phyloP scores from a whole-genome alignment of 495 filamentous ascomycete species.

The Penicillium coffeae region DNA sequence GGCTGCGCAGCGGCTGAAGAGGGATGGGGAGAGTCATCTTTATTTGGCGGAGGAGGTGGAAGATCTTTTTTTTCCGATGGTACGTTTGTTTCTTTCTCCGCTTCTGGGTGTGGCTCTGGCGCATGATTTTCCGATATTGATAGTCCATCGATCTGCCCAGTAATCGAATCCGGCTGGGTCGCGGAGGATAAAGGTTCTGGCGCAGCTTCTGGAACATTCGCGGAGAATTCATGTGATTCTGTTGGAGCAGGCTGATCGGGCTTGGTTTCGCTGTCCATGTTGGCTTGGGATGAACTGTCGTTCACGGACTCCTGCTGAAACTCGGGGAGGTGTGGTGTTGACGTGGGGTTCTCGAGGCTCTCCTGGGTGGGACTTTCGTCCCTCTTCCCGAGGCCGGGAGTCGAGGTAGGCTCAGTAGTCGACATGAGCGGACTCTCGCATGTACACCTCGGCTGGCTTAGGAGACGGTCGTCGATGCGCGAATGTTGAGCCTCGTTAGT shows the following conservation, averaged over 20 bases:
- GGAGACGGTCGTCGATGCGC: constrained; percentile 4
- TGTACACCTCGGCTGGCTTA: constrained; percentile 42
- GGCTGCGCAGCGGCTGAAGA: background rate
- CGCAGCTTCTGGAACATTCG: constrained; percentile 1
- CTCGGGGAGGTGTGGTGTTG: constrained; percentile 15
- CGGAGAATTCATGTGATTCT: constrained; percentile 3
- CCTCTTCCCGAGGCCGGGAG: constrained; percentile 25
- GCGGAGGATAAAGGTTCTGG: constrained; percentile 8
- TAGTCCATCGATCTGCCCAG: constrained; percentile 32
- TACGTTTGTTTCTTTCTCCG: background rate
- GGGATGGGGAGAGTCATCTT: constrained; percentile 16
- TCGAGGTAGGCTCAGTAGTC: constrained; percentile 26
- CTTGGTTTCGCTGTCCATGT: constrained; percentile 14
- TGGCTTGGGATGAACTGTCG: constrained; percentile 7
- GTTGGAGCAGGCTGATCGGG: constrained; percentile 1
- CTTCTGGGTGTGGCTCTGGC: constrained; percentile 17
- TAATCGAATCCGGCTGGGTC: constrained; percentile 24
- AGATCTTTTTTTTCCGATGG: constrained; percentile 9
- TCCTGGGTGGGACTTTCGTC: constrained; percentile 19
- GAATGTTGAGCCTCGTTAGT: constrained; percentile 21
- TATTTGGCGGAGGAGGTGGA: constrained; percentile 41
- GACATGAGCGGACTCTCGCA: constrained; percentile 40
- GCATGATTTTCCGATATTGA: constrained; percentile 27
- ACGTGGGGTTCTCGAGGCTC: constrained; percentile 7
- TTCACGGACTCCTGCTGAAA: constrained; percentile 21